phyloP scores from a whole-genome alignment of 2,329 filamentous ascomycete species.

The Furcasterigmium sp. region DNA sequence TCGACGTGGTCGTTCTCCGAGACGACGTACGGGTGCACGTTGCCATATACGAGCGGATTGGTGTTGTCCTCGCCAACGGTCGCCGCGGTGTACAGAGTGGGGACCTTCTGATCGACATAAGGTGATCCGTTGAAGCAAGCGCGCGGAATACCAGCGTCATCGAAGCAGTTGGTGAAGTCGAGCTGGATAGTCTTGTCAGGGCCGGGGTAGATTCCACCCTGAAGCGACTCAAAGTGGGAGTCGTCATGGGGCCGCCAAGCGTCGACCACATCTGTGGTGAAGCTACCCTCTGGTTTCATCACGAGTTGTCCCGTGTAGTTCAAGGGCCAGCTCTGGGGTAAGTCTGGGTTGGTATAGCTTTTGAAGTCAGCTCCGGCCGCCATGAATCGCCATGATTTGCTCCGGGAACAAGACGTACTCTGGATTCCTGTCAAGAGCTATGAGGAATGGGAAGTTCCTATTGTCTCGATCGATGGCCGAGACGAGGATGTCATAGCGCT shows the following conservation, averaged over 20 bases:
- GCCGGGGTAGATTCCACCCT: slow-evolving; percentile 39
- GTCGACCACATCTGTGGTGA: slow-evolving; percentile 23
- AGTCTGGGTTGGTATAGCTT: slow-evolving; percentile 19
- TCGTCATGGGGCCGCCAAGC: slow-evolving; percentile 58
- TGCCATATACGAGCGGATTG: slow-evolving; percentile 35
- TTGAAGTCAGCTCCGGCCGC: slow-evolving; percentile 13
- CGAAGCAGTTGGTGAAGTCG: slow-evolving; percentile 51
- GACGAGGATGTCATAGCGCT: slow-evolving; percentile 42
- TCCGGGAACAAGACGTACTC: slow-evolving; percentile 16
- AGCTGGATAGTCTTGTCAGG: slow-evolving; percentile 53
- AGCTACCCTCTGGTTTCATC: slow-evolving; percentile 23
- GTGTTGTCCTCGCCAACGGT: slow-evolving; percentile 43
- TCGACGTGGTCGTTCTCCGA: slow-evolving; percentile 33
- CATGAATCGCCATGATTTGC: too few species aligned
- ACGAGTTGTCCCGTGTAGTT: slow-evolving; percentile 41
- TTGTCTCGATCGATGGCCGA: slow-evolving; percentile 29
- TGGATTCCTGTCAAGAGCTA: slow-evolving; percentile 37
- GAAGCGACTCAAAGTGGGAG: slow-evolving; percentile 51
- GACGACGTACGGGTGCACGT: slow-evolving; percentile 34
- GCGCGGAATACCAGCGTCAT: slow-evolving; percentile 55
- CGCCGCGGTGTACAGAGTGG: slow-evolving; percentile 66
- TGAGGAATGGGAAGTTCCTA: slow-evolving; percentile 37
- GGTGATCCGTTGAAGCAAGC: slow-evolving; percentile 60
- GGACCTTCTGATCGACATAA: slow-evolving; percentile 64
- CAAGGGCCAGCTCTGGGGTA: slow-evolving; percentile 21